Percentiles rank a stretch among this genome's conserved stretches.
Evolutionary conservation across 2,329 filamentous ascomycete genomes (phyloP).

Genomic region (Diaporthe batatas): DNA sequence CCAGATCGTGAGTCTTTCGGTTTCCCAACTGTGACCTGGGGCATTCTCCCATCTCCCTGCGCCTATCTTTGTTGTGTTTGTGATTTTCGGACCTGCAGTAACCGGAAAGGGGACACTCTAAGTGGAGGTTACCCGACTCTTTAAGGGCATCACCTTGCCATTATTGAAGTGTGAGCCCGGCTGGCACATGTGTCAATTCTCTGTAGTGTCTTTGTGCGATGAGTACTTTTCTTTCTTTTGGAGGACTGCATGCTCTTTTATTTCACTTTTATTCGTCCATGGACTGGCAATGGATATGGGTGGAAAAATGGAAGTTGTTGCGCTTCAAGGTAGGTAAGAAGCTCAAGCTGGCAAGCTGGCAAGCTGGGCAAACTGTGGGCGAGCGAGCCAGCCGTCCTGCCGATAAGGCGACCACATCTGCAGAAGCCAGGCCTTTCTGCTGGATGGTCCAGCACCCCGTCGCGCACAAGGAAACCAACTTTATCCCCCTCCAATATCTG

Average conservation of each 20-base stretch:
- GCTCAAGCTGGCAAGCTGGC: too few relatives aligned
- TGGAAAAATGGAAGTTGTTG: not conserved
- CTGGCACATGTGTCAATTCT: not conserved
- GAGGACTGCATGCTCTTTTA: not conserved
- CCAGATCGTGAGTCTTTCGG: slow-evolving; percentile 82
- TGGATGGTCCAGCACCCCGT: not conserved
- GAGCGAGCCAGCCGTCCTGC: too few relatives aligned
- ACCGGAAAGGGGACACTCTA: not conserved
- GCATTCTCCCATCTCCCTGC: not conserved
- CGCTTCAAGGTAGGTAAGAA: not conserved
- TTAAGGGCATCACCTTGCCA: not conserved
- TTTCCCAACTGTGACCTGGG: slow-evolving; percentile 14
- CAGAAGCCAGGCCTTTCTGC: not conserved
- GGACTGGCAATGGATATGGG: not conserved
- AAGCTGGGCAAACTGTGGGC: too few relatives aligned
- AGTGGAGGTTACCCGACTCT: not conserved
- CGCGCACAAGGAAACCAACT: not conserved
- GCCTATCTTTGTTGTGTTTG: not conserved
- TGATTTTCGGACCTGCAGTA: too few relatives aligned
- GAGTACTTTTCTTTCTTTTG: too few relatives aligned
- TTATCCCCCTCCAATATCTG: not conserved
- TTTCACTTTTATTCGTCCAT: not conserved
- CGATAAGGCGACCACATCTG: not conserved
- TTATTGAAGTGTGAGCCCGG: not conserved
- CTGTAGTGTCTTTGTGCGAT: not conserved